Conservation (phyloP, 2,329 filamentous ascomycete species). For the Cladosporium colombiae region DNA sequence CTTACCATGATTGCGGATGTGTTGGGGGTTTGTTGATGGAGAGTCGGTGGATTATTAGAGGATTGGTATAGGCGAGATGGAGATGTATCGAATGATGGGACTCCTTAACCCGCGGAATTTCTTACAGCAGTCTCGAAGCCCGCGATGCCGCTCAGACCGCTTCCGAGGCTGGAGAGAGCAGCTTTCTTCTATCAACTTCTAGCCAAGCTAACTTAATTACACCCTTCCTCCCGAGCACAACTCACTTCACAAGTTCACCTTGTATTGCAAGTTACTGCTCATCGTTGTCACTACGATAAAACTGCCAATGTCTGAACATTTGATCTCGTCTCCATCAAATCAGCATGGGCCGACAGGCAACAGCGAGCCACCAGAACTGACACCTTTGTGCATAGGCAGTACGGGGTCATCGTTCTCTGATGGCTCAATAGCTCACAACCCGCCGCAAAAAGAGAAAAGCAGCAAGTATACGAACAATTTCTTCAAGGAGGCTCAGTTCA, state of each 20-base stretch:
- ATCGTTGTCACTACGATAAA: background rate
- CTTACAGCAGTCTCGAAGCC: constrained; percentile 8
- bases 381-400: constrained; percentile 29
- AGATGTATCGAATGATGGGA: constrained; percentile 19
- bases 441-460: background rate
- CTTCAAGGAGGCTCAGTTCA: constrained; percentile 50
- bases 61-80: constrained; percentile 9
- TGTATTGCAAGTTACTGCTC: background rate
- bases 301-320: background rate
- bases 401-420: constrained; percentile 27
- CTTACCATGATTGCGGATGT: constrained; percentile 31
- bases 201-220: background rate
- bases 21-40: background rate
- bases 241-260: background rate
- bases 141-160: constrained; percentile 9
- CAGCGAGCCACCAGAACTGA: constrained; percentile 3
- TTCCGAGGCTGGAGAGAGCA: background rate
- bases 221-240: background rate
- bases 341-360: background rate
- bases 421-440: constrained; percentile 19
- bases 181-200: constrained; percentile 9
- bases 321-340: background rate
- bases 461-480: constrained; percentile 35
- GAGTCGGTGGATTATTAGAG: background rate
- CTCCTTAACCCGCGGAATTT: constrained; percentile 11